These are phyloP conservation scores for Peronospora farinosa DNA, from an alignment of 352 stramenopile species.

Conservation along the genomic window DNA sequence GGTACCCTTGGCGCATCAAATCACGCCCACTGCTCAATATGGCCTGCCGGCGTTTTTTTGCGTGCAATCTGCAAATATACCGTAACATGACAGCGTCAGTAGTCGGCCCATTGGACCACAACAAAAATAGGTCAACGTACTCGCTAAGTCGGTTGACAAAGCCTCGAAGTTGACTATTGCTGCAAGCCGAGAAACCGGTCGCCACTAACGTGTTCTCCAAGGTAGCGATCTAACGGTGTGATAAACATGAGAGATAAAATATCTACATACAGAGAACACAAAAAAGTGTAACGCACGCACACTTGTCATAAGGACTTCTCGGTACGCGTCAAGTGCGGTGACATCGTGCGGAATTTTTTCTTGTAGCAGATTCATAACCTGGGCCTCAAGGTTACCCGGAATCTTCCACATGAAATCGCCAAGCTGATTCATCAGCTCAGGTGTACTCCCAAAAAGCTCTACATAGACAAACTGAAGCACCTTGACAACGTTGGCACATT, in stretches of 20 bases:
- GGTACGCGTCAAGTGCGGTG: slow-evolving; percentile 40
- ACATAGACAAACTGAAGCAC: slow-evolving; percentile 52
- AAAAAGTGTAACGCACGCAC: slow-evolving; percentile 19
- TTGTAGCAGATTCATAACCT: slow-evolving; percentile 55
- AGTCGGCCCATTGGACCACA: background rate
- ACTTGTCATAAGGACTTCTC: slow-evolving; percentile 32
- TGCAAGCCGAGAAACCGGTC: slow-evolving; percentile 44
- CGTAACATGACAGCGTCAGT: background rate
- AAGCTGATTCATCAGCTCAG: slow-evolving; percentile 46
- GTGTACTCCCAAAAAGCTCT: slow-evolving; percentile 39
- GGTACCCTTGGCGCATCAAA: slow-evolving; percentile 52
- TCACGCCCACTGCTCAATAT: slow-evolving; percentile 48
- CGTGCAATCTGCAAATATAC: slow-evolving; percentile 41
- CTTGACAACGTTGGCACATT: slow-evolving; percentile 38
- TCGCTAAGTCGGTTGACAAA: slow-evolving; percentile 57
- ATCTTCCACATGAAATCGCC: slow-evolving; percentile 63
- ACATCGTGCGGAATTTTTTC: slow-evolving; percentile 66
- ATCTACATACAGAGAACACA: background rate
- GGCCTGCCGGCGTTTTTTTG: slow-evolving; percentile 58
- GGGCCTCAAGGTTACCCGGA: slow-evolving; percentile 59
- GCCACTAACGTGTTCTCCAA: slow-evolving; percentile 43
- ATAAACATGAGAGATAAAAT: slow-evolving; percentile 1
- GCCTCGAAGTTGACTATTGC: slow-evolving; percentile 48
- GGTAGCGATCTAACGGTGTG: slow-evolving; percentile 34
- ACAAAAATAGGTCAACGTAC: slow-evolving; percentile 25